Evolutionary conservation across 768 basidiomycete species (phyloP).

Genomic region (Tricholoma bakamatsutake): DNA sequence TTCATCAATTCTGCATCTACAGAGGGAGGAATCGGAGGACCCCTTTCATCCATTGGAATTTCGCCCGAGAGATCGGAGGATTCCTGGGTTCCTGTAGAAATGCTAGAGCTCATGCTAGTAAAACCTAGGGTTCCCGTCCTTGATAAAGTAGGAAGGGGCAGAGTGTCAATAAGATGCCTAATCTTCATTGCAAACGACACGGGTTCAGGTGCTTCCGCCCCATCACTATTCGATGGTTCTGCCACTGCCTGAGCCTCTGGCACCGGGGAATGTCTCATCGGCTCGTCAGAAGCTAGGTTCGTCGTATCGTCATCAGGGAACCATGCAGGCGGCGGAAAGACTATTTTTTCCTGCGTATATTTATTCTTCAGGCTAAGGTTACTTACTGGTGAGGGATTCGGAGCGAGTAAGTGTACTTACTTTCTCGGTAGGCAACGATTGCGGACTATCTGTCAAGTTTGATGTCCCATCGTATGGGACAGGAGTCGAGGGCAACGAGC

Average conservation of each 20-base stretch:
- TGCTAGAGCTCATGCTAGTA: constrained; percentile 9
- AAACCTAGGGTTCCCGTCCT: constrained; percentile 9
- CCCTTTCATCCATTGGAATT: constrained; percentile 18
- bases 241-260: neutral
- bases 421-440: constrained; percentile 26
- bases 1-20: constrained; percentile 43
- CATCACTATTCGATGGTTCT: neutral
- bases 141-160: constrained; percentile 26
- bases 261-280: neutral
- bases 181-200: constrained; percentile 32
- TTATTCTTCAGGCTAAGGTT: constrained; percentile 14
- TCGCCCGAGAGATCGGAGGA: neutral
- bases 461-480: neutral
- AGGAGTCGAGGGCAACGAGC: neutral
- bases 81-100: constrained; percentile 5
- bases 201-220: constrained; percentile 25
- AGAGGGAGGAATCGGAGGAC: constrained; percentile 35
- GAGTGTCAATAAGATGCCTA: constrained; percentile 29
- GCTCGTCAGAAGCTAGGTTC: neutral
- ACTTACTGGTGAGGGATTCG: constrained; percentile 27
- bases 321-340: constrained; percentile 47
- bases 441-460: neutral
- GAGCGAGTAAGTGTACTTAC: constrained; percentile 29
- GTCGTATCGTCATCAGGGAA: constrained; percentile 28
- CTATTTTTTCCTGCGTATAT: constrained; percentile 15